phyloP scores from a whole-genome alignment of 2,329 filamentous ascomycete species.

The Pyrenophora seminiperda region DNA sequence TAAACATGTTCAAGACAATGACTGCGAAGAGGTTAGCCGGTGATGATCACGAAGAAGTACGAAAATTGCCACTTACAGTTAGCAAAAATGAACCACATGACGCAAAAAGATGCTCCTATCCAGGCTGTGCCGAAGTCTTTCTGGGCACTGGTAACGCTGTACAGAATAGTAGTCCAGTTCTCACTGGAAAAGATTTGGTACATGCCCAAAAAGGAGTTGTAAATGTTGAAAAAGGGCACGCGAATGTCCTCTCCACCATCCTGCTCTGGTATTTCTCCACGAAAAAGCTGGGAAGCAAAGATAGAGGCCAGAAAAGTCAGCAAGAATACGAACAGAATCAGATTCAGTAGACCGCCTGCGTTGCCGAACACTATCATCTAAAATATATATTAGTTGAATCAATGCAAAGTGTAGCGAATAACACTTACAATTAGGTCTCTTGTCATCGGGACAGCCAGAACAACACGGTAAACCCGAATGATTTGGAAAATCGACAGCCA shows the following conservation, averaged over 20 bases:
- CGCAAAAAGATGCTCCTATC: conserved; percentile 89
- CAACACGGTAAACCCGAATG: conserved; percentile 86
- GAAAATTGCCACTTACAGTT: conserved; percentile 61
- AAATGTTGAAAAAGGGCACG: conserved; percentile 87
- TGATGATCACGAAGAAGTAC: background rate
- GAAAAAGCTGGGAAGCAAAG: conserved; percentile 89
- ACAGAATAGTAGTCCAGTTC: conserved; percentile 90
- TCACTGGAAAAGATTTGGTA: conserved; percentile 96
- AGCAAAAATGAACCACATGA: conserved; percentile 92
- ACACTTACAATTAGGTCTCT: conserved; percentile 73
- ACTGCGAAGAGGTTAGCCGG: conserved; percentile 49
- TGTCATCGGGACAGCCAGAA: conserved; percentile 86
- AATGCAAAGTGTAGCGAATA: background rate
- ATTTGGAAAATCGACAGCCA: conserved; percentile 96
- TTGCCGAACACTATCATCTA: conserved; percentile 82
- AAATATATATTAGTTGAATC: conserved; percentile 23
- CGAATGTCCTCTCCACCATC: conserved; percentile 68
- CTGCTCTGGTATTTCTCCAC: conserved; percentile 74
- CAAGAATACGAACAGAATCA: conserved; percentile 95
- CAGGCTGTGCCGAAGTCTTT: conserved; percentile 73
- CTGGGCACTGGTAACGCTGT: conserved; percentile 75
- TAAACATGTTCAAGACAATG: conserved; percentile 99
- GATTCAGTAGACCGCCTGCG: conserved; percentile 85
- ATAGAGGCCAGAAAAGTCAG: conserved; percentile 94
- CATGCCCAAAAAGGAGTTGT: conserved; percentile 96